Evolutionary conservation across 345 rosid genomes (phyloP).

Genomic region (Xanthoceras sorbifolium): DNA sequence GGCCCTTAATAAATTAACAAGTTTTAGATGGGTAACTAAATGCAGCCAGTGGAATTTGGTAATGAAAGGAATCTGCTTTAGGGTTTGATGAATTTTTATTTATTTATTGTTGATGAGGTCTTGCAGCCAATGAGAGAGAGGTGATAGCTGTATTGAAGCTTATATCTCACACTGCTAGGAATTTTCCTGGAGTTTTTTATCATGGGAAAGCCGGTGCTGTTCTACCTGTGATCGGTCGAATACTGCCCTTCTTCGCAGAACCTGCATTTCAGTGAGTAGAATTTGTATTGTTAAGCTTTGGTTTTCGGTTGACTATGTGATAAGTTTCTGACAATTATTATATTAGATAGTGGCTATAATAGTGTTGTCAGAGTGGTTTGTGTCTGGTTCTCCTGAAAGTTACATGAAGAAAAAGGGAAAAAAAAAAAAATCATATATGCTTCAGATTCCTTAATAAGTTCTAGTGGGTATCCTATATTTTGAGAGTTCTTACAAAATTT

Average conservation of each 20-base stretch:
- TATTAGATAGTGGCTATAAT: not conserved
- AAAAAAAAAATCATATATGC: too few relatives aligned
- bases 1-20: not conserved
- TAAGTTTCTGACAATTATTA: not conserved
- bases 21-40: not conserved
- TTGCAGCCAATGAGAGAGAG: conserved; percentile 78
- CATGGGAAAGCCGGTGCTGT: conserved; percentile 76
- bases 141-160: conserved; percentile 84
- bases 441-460: not conserved
- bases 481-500: not conserved
- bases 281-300: not conserved
- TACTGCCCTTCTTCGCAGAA: conserved; percentile 80
- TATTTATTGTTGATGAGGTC: conserved; percentile 7
- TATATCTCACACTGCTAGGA: conserved; percentile 72
- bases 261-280: conserved; percentile 68
- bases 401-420: too few relatives aligned
- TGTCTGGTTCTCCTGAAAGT: not conserved
- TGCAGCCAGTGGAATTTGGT: not conserved
- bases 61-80: not conserved
- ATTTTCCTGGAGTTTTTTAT: conserved; percentile 76
- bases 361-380: not conserved
- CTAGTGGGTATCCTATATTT: not conserved
- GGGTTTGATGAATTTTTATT: not conserved
- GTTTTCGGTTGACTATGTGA: too few relatives aligned
- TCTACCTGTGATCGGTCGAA: conserved; percentile 73